Evolutionary conservation across 2,329 filamentous ascomycete species (phyloP).

Genomic region (Ceratocystis alfenasii): DNA sequence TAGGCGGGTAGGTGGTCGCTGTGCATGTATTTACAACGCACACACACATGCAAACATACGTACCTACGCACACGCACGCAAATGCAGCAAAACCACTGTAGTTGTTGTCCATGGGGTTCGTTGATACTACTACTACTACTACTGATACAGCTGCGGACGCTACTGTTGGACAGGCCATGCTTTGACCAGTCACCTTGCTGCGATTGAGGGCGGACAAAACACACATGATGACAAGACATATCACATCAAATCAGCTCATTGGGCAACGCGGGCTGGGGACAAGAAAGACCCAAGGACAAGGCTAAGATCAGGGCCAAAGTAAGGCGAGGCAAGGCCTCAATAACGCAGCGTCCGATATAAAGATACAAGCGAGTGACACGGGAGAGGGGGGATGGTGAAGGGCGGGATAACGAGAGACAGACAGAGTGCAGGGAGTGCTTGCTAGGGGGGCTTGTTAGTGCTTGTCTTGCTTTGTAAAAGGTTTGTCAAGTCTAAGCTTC

Average conservation of each 20-base stretch:
- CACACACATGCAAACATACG: slow-evolving; percentile 1
- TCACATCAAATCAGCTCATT: slow-evolving; percentile 1
- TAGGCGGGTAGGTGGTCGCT: background rate
- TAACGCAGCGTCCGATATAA: background rate
- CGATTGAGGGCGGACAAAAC: background rate
- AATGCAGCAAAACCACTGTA: background rate
- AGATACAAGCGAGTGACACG: background rate
- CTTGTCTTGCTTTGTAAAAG: no score
- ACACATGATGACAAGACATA: background rate
- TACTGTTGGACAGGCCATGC: no score
- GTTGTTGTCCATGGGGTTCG: background rate
- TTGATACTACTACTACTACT: no score
- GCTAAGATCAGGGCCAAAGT: background rate
- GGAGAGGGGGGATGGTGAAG: no score
- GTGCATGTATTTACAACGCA: background rate
- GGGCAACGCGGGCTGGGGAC: background rate
- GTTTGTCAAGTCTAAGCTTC: no score
- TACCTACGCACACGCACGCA: slow-evolving; percentile 4
- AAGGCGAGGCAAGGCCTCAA: background rate
- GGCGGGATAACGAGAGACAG: no score
- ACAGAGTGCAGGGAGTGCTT: no score
- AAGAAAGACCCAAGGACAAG: no score
- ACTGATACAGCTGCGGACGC: no score
- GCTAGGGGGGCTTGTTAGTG: no score
- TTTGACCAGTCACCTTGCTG: background rate